These are phyloP conservation scores for Gloeopeniophorella convolvens DNA, from an alignment of 768 basidiomycete species.

Conservation along the genomic window DNA sequence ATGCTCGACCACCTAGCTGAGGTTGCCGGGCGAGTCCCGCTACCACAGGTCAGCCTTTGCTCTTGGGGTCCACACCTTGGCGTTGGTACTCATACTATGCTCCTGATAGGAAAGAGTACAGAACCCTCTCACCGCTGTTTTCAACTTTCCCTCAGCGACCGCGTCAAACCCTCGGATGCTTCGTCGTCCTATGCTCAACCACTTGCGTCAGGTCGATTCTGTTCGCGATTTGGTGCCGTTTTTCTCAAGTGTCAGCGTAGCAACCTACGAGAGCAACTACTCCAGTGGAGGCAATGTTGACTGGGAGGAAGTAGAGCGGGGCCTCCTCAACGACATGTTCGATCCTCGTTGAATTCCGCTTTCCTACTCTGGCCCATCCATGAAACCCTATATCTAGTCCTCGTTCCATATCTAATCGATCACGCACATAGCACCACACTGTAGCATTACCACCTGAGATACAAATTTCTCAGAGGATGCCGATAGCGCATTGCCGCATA, in stretches of 20 bases:
- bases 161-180: constrained; percentile 40
- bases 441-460: constrained; percentile 3
- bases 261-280: constrained; percentile 88
- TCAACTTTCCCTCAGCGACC: constrained; percentile 11
- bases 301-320: constrained; percentile 82
- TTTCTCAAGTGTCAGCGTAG: constrained; percentile 83
- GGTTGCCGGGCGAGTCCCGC: constrained; percentile 64
- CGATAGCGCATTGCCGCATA: neutral
- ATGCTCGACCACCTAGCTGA: constrained; percentile 90
- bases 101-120: constrained; percentile 2
- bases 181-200: constrained; percentile 68
- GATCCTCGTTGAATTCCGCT: constrained; percentile 49
- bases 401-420: neutral
- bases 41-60: constrained; percentile 26
- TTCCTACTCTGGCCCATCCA: neutral
- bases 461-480: neutral
- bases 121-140: neutral
- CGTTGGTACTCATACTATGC: neutral
- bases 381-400: neutral
- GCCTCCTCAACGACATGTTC: constrained; percentile 84
- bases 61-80: neutral
- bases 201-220: constrained; percentile 70
- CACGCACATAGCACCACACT: neutral
- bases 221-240: constrained; percentile 84
- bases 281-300: constrained; percentile 75